Conservation (phyloP, 177 flowering plant genomes). For the Tripterygium wilfordii region DNA sequence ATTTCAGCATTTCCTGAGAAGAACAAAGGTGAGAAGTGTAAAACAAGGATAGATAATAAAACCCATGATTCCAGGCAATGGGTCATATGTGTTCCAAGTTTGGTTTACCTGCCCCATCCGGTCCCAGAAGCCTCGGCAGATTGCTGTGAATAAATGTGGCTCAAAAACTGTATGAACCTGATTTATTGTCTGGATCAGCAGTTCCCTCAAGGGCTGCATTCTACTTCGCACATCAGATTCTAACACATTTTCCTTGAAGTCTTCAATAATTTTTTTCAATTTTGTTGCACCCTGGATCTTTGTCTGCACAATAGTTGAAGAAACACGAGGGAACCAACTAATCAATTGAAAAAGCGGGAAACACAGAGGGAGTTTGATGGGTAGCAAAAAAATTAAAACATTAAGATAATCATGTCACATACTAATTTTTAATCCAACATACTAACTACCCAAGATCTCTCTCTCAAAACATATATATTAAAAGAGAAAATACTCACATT, state of each 20-base stretch:
- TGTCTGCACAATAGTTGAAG: slow-evolving; percentile 34
- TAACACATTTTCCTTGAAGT: slow-evolving; percentile 49
- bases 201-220: slow-evolving; percentile 79
- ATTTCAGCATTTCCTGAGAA: slow-evolving; percentile 73
- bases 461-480: not conserved
- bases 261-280: slow-evolving; percentile 71
- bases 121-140: slow-evolving; percentile 84
- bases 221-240: slow-evolving; percentile 64
- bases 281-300: slow-evolving; percentile 59
- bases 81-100: not conserved
- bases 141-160: slow-evolving; percentile 51
- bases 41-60: not conserved
- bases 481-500: slow-evolving; percentile 54
- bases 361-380: not conserved
- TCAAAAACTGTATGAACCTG: slow-evolving; percentile 69
- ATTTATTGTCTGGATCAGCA: slow-evolving; percentile 44
- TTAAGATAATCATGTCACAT: not conserved
- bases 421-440: not conserved
- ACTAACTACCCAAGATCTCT: no score
- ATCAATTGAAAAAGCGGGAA: not conserved
- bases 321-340: not conserved
- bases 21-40: slow-evolving; percentile 10
- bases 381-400: not conserved
- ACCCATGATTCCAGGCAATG: not conserved
- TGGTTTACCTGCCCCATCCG: slow-evolving; percentile 73